A percentile compares a stretch with the other conserved stretches of the same genome.
Conservation (phyloP, 169 alveolate species). For the Haemoproteus tartakovskyi region DNA sequence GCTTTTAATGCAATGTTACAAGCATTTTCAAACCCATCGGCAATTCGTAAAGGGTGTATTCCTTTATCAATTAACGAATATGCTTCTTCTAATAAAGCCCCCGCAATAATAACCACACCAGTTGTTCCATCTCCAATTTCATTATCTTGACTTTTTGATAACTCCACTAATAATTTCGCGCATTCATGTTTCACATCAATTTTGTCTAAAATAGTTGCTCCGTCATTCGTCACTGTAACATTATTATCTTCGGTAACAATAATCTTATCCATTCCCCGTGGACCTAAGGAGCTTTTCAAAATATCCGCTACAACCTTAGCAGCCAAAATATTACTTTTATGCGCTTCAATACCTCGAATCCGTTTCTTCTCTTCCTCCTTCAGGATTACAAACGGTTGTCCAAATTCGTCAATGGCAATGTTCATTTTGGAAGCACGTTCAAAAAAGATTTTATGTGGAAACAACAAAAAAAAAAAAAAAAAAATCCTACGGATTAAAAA, state of each 20-base stretch:
- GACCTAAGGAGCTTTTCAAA: conserved; percentile 97
- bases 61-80: conserved; percentile 93
- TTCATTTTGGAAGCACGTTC: conserved; percentile 70
- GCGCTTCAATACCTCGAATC: conserved; percentile 96
- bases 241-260: conserved; percentile 97
- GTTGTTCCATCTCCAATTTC: conserved; percentile 99
- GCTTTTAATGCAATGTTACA: conserved; percentile 92
- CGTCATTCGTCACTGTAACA: conserved; percentile 97
- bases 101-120: conserved; percentile 99
- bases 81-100: conserved; percentile 95
- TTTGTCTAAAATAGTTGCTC: conserved; percentile 94
- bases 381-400: conserved; percentile 96
- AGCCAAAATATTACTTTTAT: conserved; percentile 96
- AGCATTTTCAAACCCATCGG: conserved; percentile 98
- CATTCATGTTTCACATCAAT: conserved; percentile 97
- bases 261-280: conserved; percentile 99
- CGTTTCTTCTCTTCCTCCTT: conserved; percentile 96
- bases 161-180: conserved; percentile 97
- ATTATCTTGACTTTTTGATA: conserved; percentile 97
- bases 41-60: conserved; percentile 96
- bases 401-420: conserved; percentile 97
- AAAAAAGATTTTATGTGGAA: not conserved
- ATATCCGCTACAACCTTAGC: conserved; percentile 95
- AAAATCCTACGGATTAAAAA: no score
- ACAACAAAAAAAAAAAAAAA: no score